These are phyloP conservation scores for Cyphellophora attinorum DNA, from an alignment of 2,329 filamentous ascomycete species.

Conservation along the genomic window DNA sequence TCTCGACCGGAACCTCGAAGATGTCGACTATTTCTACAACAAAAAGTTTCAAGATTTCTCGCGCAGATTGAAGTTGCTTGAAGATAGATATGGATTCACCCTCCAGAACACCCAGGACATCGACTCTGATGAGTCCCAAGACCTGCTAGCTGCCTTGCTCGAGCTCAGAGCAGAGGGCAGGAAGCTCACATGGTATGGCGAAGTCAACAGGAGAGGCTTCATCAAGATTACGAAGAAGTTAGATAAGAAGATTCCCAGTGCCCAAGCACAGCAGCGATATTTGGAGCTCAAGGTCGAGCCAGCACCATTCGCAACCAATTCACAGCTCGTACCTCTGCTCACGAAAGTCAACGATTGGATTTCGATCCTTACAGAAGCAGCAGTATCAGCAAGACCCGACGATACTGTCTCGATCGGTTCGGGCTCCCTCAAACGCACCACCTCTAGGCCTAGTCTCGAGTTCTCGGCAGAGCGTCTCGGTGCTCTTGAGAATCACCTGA, in stretches of 20 bases:
- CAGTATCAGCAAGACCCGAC: conserved; percentile 50
- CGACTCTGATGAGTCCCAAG: conserved; percentile 81
- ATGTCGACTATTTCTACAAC: conserved; percentile 94
- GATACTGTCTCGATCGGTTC: conserved; percentile 34
- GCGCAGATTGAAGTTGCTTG: conserved; percentile 73
- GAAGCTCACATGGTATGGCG: conserved; percentile 94
- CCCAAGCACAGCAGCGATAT: conserved; percentile 73
- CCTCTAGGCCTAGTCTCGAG: conserved; percentile 65
- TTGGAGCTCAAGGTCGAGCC: conserved; percentile 84
- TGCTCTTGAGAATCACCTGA: conserved; percentile 61
- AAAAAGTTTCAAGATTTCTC: conserved; percentile 82
- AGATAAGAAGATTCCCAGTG: conserved; percentile 80
- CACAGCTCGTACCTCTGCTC: conserved; percentile 47
- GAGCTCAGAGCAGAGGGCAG: conserved; percentile 79
- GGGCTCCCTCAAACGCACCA: conserved; percentile 64
- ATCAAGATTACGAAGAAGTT: conserved; percentile 98
- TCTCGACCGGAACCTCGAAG: conserved; percentile 92
- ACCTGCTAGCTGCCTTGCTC: conserved; percentile 79
- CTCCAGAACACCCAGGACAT: conserved; percentile 61
- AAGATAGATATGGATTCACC: conserved; percentile 74
- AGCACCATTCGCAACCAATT: conserved; percentile 74
- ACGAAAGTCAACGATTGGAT: conserved; percentile 83
- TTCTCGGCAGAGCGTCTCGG: conserved; percentile 62
- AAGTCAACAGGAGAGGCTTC: conserved; percentile 90
- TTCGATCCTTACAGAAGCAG: conserved; percentile 65